Base-by-base conservation (phyloP, 1,284 basidiomycete species). In the Marasmius sp. region DNA sequence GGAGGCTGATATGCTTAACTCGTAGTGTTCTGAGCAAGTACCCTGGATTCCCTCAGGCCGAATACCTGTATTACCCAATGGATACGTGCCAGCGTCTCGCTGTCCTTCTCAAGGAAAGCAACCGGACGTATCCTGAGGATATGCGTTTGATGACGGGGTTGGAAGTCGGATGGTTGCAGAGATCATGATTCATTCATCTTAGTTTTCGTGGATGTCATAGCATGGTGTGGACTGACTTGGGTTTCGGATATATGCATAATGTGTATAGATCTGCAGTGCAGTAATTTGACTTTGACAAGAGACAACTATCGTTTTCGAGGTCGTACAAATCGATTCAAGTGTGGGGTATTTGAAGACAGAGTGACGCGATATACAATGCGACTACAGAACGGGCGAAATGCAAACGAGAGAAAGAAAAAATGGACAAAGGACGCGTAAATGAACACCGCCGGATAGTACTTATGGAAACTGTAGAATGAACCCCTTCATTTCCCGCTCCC, bases 21-120 rank as follows among this genome's bases (percentile, higher is more conserved):
- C 66, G 58, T 57, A 89, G 87, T 39, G 77, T 87, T 38, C 67
- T 90, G 61, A 77, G 84, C 65, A 85, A 80, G 66, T 89, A 91
- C 72, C 91, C 90, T 36, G 89, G 89, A 18, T 93, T 93, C 73
- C 87, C 89, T 10, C 90, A 92, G 72, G 89, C 91, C n/a, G 92
- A 94, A 73, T 85, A 89, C 66, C 77, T 93, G 9, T 86, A 82
- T 58, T 93, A 94, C 67, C 91, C 92, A 0, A 85, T 89, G 76
- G 78, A 85, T 49, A 79, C 90, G 9, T 93, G 92, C 71, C 82
- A 83, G 27, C 83, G 87, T 54, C 71, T 94, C 20, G 88, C 86
- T 0, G 81, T 76, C 8, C 68, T 90, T 62, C 76, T 94, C 65
- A 86, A 80, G 71, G 89, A 93, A 73, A 93, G 89, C 67, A 92